Conservation (phyloP, 1,139 yeast species). For the Geotrichum australiense region DNA sequence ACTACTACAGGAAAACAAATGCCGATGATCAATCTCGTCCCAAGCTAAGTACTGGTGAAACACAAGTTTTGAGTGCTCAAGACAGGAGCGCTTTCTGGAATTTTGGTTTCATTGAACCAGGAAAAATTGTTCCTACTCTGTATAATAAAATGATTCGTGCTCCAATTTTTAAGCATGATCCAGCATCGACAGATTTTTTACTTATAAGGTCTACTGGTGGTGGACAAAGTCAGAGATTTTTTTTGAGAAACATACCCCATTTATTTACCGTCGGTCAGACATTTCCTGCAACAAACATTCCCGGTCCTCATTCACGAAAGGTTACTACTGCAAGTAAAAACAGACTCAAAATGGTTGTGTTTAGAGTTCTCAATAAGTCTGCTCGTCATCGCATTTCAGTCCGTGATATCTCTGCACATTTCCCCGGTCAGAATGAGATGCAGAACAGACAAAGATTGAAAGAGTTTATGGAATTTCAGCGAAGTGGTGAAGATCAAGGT, state of each 20-base stretch:
- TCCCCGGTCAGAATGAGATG: slow-evolving; percentile 97
- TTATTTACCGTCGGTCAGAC: slow-evolving; percentile 87
- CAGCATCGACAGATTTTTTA: slow-evolving; percentile 71
- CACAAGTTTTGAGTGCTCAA: slow-evolving; percentile 89
- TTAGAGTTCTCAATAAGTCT: slow-evolving; percentile 72
- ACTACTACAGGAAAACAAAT: slow-evolving; percentile 78
- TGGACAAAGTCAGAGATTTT: slow-evolving; percentile 46
- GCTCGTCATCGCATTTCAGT: slow-evolving; percentile 74
- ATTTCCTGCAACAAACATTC: slow-evolving; percentile 89
- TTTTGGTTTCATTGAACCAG: slow-evolving; percentile 94
- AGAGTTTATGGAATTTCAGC: slow-evolving; percentile 96
- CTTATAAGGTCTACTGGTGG: slow-evolving; percentile 77
- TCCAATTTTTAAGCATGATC: slow-evolving; percentile 85
- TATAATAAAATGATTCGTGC: slow-evolving; percentile 91
- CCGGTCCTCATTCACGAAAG: slow-evolving; percentile 96
- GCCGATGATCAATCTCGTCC: slow-evolving; percentile 86
- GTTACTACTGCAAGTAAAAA: slow-evolving; percentile 92
- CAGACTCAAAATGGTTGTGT: slow-evolving; percentile 88
- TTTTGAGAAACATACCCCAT: slow-evolving; percentile 59
- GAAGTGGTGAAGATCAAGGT: slow-evolving; percentile 93
- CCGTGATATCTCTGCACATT: slow-evolving; percentile 82
- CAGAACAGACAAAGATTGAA: slow-evolving; percentile 92
- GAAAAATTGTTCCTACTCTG: slow-evolving; percentile 86
- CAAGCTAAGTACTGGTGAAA: slow-evolving; percentile 84
- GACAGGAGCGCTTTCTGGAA: slow-evolving; percentile 98